Evolutionary conservation across 139 green algal genomes (phyloP).

Genomic region (Chlamydomonas sp.): DNA sequence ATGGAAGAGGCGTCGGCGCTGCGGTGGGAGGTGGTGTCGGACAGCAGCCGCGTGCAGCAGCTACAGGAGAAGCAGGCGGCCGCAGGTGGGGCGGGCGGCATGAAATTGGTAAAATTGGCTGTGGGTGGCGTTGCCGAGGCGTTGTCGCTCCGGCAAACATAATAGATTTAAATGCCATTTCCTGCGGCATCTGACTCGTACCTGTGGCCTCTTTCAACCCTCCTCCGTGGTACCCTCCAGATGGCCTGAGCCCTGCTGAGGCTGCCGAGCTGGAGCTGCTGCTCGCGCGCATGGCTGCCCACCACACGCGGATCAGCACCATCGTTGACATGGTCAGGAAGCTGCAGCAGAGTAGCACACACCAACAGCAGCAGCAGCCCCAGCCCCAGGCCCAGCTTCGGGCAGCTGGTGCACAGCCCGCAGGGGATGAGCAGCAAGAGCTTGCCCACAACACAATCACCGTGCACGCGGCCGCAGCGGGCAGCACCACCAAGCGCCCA

Average conservation of each 20-base stretch:
- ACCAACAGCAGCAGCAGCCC: not conserved
- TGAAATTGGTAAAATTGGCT: too few relatives aligned
- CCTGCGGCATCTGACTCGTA: not conserved
- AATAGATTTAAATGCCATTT: too few relatives aligned
- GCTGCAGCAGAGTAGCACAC: not conserved
- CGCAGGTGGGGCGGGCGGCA: not conserved
- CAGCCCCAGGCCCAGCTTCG: not conserved
- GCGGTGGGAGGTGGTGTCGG: constrained; percentile 21
- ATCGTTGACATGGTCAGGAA: constrained; percentile 9
- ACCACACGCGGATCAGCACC: constrained; percentile 18
- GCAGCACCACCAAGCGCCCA: too few relatives aligned
- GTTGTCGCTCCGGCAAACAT: too few relatives aligned
- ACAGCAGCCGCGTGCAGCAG: constrained; percentile 19
- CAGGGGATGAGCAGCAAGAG: too few relatives aligned
- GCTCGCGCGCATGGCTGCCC: not conserved
- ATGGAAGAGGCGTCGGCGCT: constrained; percentile 1
- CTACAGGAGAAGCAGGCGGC: constrained; percentile 2
- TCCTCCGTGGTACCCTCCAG: not conserved
- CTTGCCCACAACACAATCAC: not conserved
- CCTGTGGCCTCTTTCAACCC: not conserved
- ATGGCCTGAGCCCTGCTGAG: constrained; percentile 4
- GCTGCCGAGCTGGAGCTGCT: constrained; percentile 25
- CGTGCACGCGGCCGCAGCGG: not conserved
- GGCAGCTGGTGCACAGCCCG: not conserved
- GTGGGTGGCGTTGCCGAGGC: too few relatives aligned